Conservation (phyloP, 139 green algal species). For the Coelastrella sp. region DNA sequence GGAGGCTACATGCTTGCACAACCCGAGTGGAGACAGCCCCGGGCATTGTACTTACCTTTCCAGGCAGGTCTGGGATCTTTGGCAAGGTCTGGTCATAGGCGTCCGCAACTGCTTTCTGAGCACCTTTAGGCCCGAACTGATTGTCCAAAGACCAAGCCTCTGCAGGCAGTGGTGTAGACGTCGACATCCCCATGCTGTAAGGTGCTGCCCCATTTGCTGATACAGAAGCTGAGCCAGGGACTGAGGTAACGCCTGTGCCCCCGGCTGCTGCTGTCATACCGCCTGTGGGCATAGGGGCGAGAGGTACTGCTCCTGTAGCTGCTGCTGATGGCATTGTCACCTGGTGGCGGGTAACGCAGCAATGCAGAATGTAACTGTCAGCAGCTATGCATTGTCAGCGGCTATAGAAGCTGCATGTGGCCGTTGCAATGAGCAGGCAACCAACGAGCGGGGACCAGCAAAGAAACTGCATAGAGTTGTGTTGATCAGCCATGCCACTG, state of each 20-base stretch:
- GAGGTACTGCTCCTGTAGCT: not conserved
- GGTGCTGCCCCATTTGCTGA: not conserved
- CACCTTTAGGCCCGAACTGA: conserved; percentile 54
- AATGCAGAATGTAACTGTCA: too few relatives aligned
- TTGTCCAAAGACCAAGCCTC: conserved; percentile 52
- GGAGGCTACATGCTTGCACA: not conserved
- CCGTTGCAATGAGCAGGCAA: too few relatives aligned
- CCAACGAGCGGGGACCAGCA: too few relatives aligned
- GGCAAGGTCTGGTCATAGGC: conserved; percentile 41
- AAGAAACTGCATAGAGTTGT: too few relatives aligned
- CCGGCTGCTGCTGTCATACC: not conserved
- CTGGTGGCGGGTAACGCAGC: not conserved
- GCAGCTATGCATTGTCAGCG: too few relatives aligned
- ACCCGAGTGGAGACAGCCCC: not conserved
- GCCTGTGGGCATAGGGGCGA: not conserved
- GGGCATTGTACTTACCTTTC: conserved; percentile 42
- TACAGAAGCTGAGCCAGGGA: not conserved
- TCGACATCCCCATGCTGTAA: not conserved
- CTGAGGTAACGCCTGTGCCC: not conserved
- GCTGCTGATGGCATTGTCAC: not conserved
- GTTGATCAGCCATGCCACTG: too few relatives aligned
- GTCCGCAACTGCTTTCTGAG: conserved; percentile 42
- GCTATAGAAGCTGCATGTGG: too few relatives aligned
- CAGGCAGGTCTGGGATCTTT: conserved; percentile 46
- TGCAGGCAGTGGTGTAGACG: not conserved